Conservation (phyloP, 768 basidiomycete species). For the Suillus alpinus region DNA sequence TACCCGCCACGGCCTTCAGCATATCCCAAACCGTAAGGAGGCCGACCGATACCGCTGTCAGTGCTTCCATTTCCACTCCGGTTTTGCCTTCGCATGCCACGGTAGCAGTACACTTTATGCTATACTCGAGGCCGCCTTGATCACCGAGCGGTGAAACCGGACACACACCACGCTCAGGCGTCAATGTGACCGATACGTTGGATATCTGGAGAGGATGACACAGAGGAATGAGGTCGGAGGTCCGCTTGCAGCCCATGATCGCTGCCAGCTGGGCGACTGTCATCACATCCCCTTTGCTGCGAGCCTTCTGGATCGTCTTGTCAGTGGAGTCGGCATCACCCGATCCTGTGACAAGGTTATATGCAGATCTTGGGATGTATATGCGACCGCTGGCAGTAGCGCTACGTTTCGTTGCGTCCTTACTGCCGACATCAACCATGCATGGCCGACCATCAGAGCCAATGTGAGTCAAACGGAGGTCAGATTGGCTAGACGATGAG, state of each 20-base stretch:
- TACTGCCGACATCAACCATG: constrained; percentile 82
- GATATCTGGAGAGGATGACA: constrained; percentile 83
- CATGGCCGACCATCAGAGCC: constrained; percentile 64
- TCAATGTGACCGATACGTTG: constrained; percentile 62
- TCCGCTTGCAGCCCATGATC: constrained; percentile 86
- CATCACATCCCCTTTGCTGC: constrained; percentile 66
- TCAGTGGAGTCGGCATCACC: constrained; percentile 2
- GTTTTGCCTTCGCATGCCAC: constrained; percentile 79
- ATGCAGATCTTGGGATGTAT: constrained; percentile 62
- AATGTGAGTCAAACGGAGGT: constrained; percentile 62
- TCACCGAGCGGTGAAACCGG: neutral
- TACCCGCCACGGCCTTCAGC: constrained; percentile 88
- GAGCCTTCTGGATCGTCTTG: constrained; percentile 47
- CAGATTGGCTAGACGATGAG: constrained; percentile 10
- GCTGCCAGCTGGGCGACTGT: constrained; percentile 81
- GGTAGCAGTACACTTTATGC: constrained; percentile 61
- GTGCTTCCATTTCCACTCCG: constrained; percentile 91
- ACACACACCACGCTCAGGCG: constrained; percentile 35
- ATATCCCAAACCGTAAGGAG: constrained; percentile 90
- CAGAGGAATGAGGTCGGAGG: constrained; percentile 79
- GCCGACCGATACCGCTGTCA: constrained; percentile 78
- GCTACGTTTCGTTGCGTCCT: constrained; percentile 55
- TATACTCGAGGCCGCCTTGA: constrained; percentile 31
- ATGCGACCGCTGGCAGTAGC: constrained; percentile 80
- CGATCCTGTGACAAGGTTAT: constrained; percentile 51